Evolutionary conservation across 1,284 basidiomycete genomes (phyloP), one percentile per base, ranked within the genome.

Genomic region (Tremellales sp.): DNA sequence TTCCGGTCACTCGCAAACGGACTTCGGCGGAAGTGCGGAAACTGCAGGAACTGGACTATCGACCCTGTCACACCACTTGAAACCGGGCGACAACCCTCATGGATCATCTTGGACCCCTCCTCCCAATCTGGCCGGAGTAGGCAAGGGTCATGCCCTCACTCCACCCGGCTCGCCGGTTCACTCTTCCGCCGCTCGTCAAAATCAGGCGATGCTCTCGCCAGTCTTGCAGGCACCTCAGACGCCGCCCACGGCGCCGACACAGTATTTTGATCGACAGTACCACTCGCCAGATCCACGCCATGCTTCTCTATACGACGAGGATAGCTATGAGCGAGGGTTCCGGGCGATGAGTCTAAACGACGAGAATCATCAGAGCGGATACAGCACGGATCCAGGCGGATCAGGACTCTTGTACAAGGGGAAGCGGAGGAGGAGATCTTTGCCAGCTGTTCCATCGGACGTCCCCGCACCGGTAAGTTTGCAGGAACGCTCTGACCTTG

Each of bases 141-240:
- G 64, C 8, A 56, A 60, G 25, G 62, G 60, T n/a, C 62, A 66
- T 54, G 53, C 57, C 3, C 43, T 64, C 8, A 62, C 62, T 24
- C 62, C 62, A 7, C 61, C 63, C n/a, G 43, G 51, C 24, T 56
- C 58, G 17, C 62, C 59, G 7, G 41, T 61, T 24, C 61, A 61
- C 36, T 44, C 46, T 21, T 44, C 49, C 11, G 52, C 53, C 12
- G 40, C 48, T 21, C 43, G 44, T 25, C 29, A 43, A 11, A 48
- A 52, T 26, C 37, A 44, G 8, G 46, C 44, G 25, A 41, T 54
- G 13, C 42, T 58, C 17, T 52, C 55, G 2, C 46, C 55, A 29
- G 50, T 55, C 26, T 48, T 54, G 8, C 36, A 39, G 19, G 8
- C 36, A 8, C 36, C 36, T 10, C 36, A 8, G 8, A 8, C 10